Conservation (phyloP, 768 basidiomycete genomes). For the Cystoderma amianthinum region DNA sequence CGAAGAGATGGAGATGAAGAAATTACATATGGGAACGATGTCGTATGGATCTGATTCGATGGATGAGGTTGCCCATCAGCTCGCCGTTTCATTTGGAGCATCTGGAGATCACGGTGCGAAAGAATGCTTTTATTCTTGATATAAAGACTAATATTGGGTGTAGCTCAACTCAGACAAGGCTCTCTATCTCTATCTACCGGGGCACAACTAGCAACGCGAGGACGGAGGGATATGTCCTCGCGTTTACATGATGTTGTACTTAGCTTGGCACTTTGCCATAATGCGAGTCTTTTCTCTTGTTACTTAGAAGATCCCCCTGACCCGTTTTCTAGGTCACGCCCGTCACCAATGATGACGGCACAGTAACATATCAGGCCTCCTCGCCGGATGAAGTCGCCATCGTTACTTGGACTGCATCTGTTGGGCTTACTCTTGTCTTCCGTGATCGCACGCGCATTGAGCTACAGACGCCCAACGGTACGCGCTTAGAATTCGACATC, state of each 20-base stretch:
- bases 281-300: conserved; percentile 43
- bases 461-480: conserved; percentile 64
- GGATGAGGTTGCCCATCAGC: conserved; percentile 94
- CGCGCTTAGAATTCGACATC: conserved; percentile 68
- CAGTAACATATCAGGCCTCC: conserved; percentile 95
- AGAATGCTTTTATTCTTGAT: neutral
- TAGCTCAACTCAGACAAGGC: conserved; percentile 39
- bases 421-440: conserved; percentile 82
- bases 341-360: conserved; percentile 89
- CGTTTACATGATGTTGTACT: conserved; percentile 89
- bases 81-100: conserved; percentile 80
- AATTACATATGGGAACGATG: conserved; percentile 97
- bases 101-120: conserved; percentile 45
- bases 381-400: conserved; percentile 99
- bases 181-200: conserved; percentile 67
- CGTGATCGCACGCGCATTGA: conserved; percentile 91
- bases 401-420: conserved; percentile 93
- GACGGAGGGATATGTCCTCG: conserved; percentile 91
- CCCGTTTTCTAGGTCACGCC: conserved; percentile 75
- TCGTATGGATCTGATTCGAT: conserved; percentile 97
- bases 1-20: conserved; percentile 99
- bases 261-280: conserved; percentile 93
- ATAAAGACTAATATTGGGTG: neutral
- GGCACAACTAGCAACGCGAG: conserved; percentile 76
- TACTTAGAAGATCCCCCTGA: conserved; percentile 1